These are phyloP conservation scores for Wilcoxina mikolae DNA, from an alignment of 495 filamentous ascomycete species.

Conservation along the genomic window DNA sequence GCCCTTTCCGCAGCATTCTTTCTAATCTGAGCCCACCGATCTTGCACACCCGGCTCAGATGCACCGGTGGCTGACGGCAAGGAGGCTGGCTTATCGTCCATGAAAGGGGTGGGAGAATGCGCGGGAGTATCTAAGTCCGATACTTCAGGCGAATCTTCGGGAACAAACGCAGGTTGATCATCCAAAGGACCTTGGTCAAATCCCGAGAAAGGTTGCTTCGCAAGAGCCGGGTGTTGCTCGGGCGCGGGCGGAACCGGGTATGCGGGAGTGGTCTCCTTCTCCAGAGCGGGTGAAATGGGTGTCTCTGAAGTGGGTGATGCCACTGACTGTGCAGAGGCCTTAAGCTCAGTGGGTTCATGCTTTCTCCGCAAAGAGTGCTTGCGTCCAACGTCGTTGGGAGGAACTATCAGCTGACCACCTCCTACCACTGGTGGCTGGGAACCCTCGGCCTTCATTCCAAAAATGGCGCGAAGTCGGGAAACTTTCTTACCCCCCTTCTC, in stretches of 20 bases:
- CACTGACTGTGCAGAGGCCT: slow-evolving; percentile 3
- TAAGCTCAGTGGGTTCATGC: slow-evolving; percentile 12
- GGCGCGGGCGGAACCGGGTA: neutral
- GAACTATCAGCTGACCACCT: slow-evolving; percentile 8
- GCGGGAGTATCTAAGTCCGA: slow-evolving; percentile 9
- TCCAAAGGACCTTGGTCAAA: slow-evolving; percentile 83
- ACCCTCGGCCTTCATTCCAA: slow-evolving; percentile 24
- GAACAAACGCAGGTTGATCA: slow-evolving; percentile 75
- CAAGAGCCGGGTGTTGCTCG: neutral
- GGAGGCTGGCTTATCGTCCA: slow-evolving; percentile 19
- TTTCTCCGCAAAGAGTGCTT: slow-evolving; percentile 21
- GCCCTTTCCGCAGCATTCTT: slow-evolving; percentile 81
- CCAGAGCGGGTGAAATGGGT: neutral
- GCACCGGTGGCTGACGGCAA: slow-evolving; percentile 33
- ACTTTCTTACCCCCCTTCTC: slow-evolving; percentile 13
- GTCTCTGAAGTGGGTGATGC: neutral
- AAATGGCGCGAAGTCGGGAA: slow-evolving; percentile 16
- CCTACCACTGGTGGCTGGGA: slow-evolving; percentile 11
- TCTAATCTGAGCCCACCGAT: slow-evolving; percentile 88
- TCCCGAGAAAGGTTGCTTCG: slow-evolving; percentile 57
- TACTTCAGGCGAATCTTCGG: slow-evolving; percentile 43
- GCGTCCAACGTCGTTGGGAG: slow-evolving; percentile 9
- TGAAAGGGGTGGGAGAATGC: neutral
- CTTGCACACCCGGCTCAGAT: slow-evolving; percentile 37
- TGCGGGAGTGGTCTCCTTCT: slow-evolving; percentile 6